Percentiles rank a stretch among this genome's conserved stretches.
Evolutionary conservation across 2,329 filamentous ascomycete genomes (phyloP).

Genomic region (Diaporthe capsici): DNA sequence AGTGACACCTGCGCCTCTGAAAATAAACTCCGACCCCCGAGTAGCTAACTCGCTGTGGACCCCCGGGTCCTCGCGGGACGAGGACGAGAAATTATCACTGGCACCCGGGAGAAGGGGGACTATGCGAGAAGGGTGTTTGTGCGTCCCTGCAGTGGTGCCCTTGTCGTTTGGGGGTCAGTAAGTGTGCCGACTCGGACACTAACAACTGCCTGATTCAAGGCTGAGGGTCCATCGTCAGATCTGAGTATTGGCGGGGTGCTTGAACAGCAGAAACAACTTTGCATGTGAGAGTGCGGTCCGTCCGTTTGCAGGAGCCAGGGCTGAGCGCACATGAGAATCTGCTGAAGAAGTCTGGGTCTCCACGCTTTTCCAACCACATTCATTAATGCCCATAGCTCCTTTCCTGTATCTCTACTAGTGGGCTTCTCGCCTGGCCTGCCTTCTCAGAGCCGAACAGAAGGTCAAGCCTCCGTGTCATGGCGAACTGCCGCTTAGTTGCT

Average conservation of each 20-base stretch:
- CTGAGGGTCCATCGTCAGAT: conserved; percentile 3
- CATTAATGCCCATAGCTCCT: neutral
- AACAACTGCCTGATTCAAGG: conserved; percentile 16
- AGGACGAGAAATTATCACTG: neutral
- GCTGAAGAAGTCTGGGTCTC: neutral
- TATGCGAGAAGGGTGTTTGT: neutral
- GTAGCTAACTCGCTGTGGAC: neutral
- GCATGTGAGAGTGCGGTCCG: conserved; percentile 26
- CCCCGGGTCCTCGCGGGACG: neutral
- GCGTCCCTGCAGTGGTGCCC: neutral
- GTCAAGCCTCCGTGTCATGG: too few relatives aligned
- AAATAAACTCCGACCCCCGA: conserved; percentile 22
- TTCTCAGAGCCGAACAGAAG: neutral
- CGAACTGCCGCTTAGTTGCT: neutral
- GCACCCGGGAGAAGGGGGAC: neutral
- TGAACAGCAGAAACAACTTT: neutral
- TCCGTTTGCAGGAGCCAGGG: neutral
- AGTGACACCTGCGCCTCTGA: conserved; percentile 12
- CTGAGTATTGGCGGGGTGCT: conserved; percentile 1
- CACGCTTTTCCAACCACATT: neutral
- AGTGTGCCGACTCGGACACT: conserved; percentile 5
- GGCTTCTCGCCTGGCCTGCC: neutral
- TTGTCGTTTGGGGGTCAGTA: too few relatives aligned
- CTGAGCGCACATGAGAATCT: neutral
- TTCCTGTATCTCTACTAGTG: neutral